Conservation (phyloP, 192 early-diverging fungal species). For the Podila minutissima region DNA sequence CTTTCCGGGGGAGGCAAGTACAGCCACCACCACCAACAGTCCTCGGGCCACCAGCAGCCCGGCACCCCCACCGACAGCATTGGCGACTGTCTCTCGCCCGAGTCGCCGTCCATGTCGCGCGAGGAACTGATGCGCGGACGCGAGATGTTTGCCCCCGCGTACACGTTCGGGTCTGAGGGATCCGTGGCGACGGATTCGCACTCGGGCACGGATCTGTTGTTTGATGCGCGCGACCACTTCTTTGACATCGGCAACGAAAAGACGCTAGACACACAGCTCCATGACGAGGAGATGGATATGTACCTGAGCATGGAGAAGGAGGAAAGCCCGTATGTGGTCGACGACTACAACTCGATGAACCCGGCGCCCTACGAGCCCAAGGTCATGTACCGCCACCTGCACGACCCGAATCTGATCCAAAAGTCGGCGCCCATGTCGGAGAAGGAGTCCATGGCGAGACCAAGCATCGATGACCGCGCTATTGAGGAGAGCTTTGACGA, state of each 20-base stretch:
- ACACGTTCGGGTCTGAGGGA: slow-evolving; percentile 11
- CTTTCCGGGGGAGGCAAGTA: slow-evolving; percentile 26
- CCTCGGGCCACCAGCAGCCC: slow-evolving; percentile 20
- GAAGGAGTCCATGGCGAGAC: slow-evolving; percentile 2
- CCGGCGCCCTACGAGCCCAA: slow-evolving; percentile 40
- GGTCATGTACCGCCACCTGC: slow-evolving; percentile 8
- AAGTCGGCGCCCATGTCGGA: slow-evolving; percentile 20
- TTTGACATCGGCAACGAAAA: slow-evolving; percentile 23
- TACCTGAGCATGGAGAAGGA: slow-evolving; percentile 45
- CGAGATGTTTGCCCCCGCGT: slow-evolving; percentile 14
- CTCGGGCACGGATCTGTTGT: slow-evolving; percentile 25
- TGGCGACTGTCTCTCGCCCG: slow-evolving; percentile 38
- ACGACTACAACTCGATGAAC: slow-evolving; percentile 37
- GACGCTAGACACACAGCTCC: slow-evolving; percentile 2
- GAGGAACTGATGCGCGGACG: slow-evolving; percentile 33
- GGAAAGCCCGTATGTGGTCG: slow-evolving; percentile 19
- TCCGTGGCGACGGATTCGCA: slow-evolving; percentile 6
- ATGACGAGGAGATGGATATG: slow-evolving; percentile 44
- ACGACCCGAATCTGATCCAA: neutral
- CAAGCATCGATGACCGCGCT: neutral
- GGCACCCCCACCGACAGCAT: slow-evolving; percentile 29
- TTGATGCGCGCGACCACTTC: slow-evolving; percentile 21
- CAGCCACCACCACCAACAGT: slow-evolving; percentile 36
- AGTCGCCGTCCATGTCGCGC: slow-evolving; percentile 32
- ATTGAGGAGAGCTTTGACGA: slow-evolving; percentile 14